Evolutionary conservation across 805 yeast species (phyloP).

Genomic region (Blastobotrys robertii): DNA sequence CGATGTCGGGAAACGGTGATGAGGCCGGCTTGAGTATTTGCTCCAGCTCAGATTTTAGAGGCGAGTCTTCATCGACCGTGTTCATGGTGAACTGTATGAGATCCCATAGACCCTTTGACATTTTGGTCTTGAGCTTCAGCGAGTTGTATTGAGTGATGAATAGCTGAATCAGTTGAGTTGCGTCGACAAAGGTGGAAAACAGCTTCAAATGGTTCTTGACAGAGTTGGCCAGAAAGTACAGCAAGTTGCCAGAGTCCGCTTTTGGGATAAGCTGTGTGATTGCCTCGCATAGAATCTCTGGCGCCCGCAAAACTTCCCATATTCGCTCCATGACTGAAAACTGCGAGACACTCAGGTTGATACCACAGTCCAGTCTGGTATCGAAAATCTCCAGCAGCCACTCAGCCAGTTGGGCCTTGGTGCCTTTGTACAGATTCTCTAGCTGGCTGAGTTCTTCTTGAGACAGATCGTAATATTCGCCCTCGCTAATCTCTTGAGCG

Average conservation of each 20-base stretch:
- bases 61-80: slow-evolving; percentile 7
- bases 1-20: slow-evolving; percentile 11
- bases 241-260: slow-evolving; percentile 43
- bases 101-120: slow-evolving; percentile 18
- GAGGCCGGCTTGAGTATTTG: slow-evolving; percentile 11
- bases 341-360: slow-evolving; percentile 6
- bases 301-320: slow-evolving; percentile 42
- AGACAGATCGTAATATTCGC: slow-evolving; percentile 2
- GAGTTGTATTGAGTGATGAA: slow-evolving; percentile 12
- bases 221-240: slow-evolving; percentile 30
- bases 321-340: slow-evolving; percentile 44
- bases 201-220: slow-evolving; percentile 11
- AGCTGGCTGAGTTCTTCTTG: slow-evolving; percentile 1
- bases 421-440: slow-evolving; percentile 3
- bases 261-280: slow-evolving; percentile 45
- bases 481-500: background rate
- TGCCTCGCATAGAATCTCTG: slow-evolving; percentile 16
- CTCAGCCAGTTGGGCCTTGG: slow-evolving; percentile 6
- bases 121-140: slow-evolving; percentile 11
- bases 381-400: slow-evolving; percentile 6
- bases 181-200: slow-evolving; percentile 16
- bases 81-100: slow-evolving; percentile 14
- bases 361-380: slow-evolving; percentile 1
- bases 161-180: slow-evolving; percentile 13
- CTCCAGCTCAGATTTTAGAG: slow-evolving; percentile 16